Evolutionary conservation across 345 rosid genomes (phyloP).

Genomic region (Populus tremula): DNA sequence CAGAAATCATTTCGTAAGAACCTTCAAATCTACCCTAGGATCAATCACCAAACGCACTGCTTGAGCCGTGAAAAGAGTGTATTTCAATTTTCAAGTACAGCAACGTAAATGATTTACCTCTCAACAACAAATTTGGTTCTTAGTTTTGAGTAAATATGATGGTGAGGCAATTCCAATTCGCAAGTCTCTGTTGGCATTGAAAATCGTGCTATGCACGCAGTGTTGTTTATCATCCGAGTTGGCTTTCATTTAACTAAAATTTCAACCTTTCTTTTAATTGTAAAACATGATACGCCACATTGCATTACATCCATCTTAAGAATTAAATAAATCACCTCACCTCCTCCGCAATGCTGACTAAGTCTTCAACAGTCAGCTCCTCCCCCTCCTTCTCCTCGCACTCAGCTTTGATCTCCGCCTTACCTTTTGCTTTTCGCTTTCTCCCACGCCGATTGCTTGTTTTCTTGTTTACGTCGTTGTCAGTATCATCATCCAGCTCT

Average conservation of each 20-base stretch:
- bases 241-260: neutral
- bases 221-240: neutral
- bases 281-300: neutral
- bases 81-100: no score
- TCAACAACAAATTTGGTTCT: neutral
- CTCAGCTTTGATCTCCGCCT: neutral
- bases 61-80: neutral
- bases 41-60: neutral
- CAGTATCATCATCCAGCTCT: neutral
- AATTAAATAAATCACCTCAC: conserved; percentile 16
- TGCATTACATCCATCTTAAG: neutral
- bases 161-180: neutral
- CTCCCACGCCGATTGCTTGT: neutral
- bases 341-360: conserved; percentile 54
- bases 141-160: neutral
- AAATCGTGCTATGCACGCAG: no score
- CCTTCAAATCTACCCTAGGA: neutral
- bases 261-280: neutral
- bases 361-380: conserved; percentile 48
- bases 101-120: no score
- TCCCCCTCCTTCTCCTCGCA: conserved; percentile 1
- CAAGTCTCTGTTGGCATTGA: neutral
- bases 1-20: neutral
- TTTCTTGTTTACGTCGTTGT: neutral
- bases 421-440: conserved; percentile 16